A percentile compares a stretch with the other conserved stretches of the same genome.
These are phyloP conservation scores for Microstegium vimineum DNA, from an alignment of 176 grass and related monocot genomes.

Conservation along the genomic window DNA sequence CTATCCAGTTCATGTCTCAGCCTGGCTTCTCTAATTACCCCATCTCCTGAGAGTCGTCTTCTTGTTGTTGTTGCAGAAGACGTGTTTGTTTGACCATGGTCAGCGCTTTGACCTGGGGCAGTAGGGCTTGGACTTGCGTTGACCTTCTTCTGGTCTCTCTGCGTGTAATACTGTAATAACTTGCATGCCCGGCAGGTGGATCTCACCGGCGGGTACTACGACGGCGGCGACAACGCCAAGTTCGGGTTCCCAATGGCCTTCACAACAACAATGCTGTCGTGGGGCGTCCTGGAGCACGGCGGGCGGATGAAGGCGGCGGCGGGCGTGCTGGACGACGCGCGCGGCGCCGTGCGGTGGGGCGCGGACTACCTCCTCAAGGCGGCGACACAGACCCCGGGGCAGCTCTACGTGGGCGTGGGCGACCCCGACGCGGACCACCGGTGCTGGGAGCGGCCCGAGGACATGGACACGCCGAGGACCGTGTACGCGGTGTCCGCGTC, in stretches of 20 bases:
- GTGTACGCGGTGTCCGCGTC: slow-evolving; percentile 65
- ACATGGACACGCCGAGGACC: slow-evolving; percentile 75
- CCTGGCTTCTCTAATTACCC: too few species aligned
- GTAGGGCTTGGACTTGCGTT: background rate
- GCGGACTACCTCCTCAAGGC: slow-evolving; percentile 87
- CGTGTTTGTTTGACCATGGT: background rate
- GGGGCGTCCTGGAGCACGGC: slow-evolving; percentile 68
- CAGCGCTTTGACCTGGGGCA: background rate
- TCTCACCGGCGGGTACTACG: slow-evolving; percentile 82
- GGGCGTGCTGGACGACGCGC: slow-evolving; percentile 19
- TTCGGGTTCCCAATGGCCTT: slow-evolving; percentile 89
- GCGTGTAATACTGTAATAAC: background rate
- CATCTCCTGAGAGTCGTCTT: too few species aligned
- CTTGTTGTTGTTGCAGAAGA: too few species aligned
- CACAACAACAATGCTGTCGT: slow-evolving; percentile 73
- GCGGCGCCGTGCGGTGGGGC: slow-evolving; percentile 62
- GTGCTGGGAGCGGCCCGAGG: slow-evolving; percentile 85
- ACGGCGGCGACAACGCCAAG: slow-evolving; percentile 91
- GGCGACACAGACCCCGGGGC: slow-evolving; percentile 40
- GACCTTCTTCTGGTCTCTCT: background rate
- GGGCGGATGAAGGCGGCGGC: slow-evolving; percentile 25
- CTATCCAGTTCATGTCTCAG: too few species aligned
- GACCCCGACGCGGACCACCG: slow-evolving; percentile 70
- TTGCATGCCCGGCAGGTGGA: slow-evolving; percentile 48
- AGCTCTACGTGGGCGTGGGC: slow-evolving; percentile 86